Conservation (phyloP, 352 stramenopile genomes). For the Globisporangium acanthophoron region DNA sequence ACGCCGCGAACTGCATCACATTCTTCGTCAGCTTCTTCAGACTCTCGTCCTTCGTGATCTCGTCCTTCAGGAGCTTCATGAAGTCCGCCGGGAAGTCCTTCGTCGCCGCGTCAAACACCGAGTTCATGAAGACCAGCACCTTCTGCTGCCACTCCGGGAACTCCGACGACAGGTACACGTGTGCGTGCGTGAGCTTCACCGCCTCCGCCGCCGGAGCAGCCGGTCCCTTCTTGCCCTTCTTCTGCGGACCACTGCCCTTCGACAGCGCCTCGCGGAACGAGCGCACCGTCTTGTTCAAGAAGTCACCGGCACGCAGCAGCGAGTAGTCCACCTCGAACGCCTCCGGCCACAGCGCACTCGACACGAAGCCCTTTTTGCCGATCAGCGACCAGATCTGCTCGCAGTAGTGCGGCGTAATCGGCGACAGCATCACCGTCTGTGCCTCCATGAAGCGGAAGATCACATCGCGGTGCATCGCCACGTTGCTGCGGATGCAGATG, state of each 20-base stretch:
- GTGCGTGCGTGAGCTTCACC: constrained; percentile 85
- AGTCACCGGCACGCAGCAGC: constrained; percentile 90
- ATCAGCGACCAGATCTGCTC: constrained; percentile 92
- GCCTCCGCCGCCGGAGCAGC: constrained; percentile 45
- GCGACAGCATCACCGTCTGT: constrained; percentile 92
- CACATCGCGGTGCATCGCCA: constrained; percentile 91
- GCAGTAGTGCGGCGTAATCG: constrained; percentile 94
- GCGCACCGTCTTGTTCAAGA: constrained; percentile 90
- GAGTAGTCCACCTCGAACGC: constrained; percentile 89
- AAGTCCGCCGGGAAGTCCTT: constrained; percentile 80
- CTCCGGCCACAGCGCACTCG: constrained; percentile 85
- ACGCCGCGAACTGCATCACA: constrained; percentile 96
- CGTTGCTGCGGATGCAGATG: constrained; percentile 84
- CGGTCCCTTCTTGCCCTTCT: constrained; percentile 91
- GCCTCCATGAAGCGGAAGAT: constrained; percentile 93
- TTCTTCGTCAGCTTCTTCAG: constrained; percentile 91
- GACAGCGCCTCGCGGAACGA: constrained; percentile 84
- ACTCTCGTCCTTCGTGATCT: constrained; percentile 65
- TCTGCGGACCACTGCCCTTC: constrained; percentile 59
- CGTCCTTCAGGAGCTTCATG: constrained; percentile 84
- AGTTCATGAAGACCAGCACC: constrained; percentile 80
- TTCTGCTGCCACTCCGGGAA: constrained; percentile 86
- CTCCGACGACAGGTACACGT: constrained; percentile 82
- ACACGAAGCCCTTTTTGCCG: constrained; percentile 90
- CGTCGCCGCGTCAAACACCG: constrained; percentile 45